phyloP scores from a whole-genome alignment of 2,329 filamentous ascomycete genomes.

The Fusarium palustre region DNA sequence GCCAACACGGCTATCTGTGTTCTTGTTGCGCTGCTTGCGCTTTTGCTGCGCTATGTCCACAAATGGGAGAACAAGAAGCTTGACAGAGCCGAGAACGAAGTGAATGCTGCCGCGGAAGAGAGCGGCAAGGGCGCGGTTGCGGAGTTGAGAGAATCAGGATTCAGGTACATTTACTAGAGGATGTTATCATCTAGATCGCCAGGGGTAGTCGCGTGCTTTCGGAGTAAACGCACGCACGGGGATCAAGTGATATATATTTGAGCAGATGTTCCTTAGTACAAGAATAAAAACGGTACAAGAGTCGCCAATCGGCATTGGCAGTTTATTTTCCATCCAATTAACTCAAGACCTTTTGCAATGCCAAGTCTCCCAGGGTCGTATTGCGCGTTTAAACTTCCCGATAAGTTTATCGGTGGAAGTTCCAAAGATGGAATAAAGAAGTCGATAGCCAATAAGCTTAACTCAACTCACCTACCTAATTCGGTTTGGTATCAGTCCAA shows the following conservation, averaged over 20 bases:
- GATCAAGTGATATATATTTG: background rate
- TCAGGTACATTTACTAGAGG: constrained; percentile 37
- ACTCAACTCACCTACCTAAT: constrained; percentile 15
- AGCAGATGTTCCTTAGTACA: background rate
- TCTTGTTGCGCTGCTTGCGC: constrained; percentile 66
- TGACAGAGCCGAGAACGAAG: constrained; percentile 58
- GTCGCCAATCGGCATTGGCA: background rate
- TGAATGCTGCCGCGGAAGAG: background rate
- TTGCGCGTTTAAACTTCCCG: constrained; percentile 25
- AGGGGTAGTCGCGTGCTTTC: background rate
- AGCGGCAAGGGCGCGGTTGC: background rate
- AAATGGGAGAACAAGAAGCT: constrained; percentile 70
- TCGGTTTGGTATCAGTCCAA: constrained; percentile 16
- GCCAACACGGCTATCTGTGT: constrained; percentile 73
- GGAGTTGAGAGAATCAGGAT: background rate
- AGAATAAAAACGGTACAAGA: background rate
- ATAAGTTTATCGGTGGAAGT: constrained; percentile 27
- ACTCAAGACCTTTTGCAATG: background rate
- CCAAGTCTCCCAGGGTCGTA: constrained; percentile 7
- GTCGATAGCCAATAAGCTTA: constrained; percentile 20
- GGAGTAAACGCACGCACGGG: background rate
- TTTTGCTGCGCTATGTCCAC: constrained; percentile 65
- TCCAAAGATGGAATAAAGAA: background rate
- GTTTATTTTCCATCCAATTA: constrained; percentile 20
- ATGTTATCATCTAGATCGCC: too few relatives aligned